Evolutionary conservation across 257 asterid genomes (phyloP).

Genomic region (Solanum ossicruentum): DNA sequence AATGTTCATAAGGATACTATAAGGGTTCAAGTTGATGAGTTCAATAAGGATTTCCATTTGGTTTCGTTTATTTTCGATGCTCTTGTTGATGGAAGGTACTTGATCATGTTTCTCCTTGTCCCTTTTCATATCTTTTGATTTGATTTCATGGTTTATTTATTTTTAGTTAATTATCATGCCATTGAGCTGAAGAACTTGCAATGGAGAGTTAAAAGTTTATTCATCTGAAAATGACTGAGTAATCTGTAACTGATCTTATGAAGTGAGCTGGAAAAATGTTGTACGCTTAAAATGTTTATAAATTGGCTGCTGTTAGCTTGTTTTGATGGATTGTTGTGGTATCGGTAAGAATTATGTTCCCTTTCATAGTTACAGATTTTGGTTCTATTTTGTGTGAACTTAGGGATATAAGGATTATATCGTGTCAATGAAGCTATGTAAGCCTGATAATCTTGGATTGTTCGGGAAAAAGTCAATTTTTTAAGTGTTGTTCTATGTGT

Average conservation of each 20-base stretch:
- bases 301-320: neutral
- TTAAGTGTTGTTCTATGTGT: neutral
- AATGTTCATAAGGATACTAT: conserved; percentile 80
- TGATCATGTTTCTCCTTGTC: neutral
- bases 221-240: neutral
- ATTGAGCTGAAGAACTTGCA: neutral
- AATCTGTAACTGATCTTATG: neutral
- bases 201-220: neutral
- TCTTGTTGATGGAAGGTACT: conserved; percentile 77
- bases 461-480: neutral
- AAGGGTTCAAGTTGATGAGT: conserved; percentile 46
- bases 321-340: neutral
- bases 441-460: neutral
- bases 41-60: conserved; percentile 42
- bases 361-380: neutral
- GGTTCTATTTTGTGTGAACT: neutral
- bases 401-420: neutral
- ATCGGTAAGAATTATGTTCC: neutral
- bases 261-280: neutral
- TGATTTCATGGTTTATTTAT: neutral
- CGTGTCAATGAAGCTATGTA: neutral
- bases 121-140: neutral
- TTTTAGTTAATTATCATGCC: neutral
- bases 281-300: neutral
- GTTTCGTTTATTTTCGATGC: conserved; percentile 85